Evolutionary conservation across 2,329 filamentous ascomycete genomes (phyloP), one percentile per base, ranked within the genome.

Genomic region (Fusarium beomiforme): DNA sequence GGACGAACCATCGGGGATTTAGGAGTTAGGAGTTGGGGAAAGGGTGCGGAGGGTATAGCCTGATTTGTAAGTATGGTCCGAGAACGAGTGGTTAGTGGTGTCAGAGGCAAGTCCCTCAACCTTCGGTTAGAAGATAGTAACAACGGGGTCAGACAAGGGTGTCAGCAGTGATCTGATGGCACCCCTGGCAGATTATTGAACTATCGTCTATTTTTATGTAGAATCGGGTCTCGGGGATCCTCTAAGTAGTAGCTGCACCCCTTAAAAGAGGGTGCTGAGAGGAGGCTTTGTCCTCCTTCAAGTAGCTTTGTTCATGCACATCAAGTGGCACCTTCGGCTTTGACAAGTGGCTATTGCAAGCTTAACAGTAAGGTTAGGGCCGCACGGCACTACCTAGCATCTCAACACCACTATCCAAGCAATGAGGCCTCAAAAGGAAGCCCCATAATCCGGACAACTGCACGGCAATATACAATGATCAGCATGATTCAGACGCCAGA

Each of bases 1-100:
- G 64, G 53, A 58, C 66, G 66, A 53, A 55, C 53, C 42, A 68
- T 51, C 19, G n/a, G 11, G 43, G 41, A 59, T 44, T 29, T 23
- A 53, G 34, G 9, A 41, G 36, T n/a, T 46, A n/a, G n/a, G n/a
- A n/a, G n/a, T n/a, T n/a, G n/a, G n/a, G 44, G 64, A 42, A 43
- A 23, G 19, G 19, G 8, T 16, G 21, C 64, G 64, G 66, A 59
- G 34, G 19, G 33, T 16, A 42, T 12, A 50, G 14, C 64, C 50
- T 3, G 19, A 51, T 58, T 5, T 24, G 66, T 55, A 6, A 29
- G 16, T 7, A 11, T 24, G 8, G 21, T 17, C 43, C 37, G 58
- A 24, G n/a, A 11, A 43, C 46, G n/a, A 54, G 17, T 12, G 31
- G 19, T 16, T 43, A 63, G 34, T n/a, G n/a, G n/a, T n/a, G n/a